Evolutionary conservation across 2,329 filamentous ascomycete genomes (phyloP), one percentile per base, ranked within the genome.

Genomic region (Aspergillus brasiliensis): DNA sequence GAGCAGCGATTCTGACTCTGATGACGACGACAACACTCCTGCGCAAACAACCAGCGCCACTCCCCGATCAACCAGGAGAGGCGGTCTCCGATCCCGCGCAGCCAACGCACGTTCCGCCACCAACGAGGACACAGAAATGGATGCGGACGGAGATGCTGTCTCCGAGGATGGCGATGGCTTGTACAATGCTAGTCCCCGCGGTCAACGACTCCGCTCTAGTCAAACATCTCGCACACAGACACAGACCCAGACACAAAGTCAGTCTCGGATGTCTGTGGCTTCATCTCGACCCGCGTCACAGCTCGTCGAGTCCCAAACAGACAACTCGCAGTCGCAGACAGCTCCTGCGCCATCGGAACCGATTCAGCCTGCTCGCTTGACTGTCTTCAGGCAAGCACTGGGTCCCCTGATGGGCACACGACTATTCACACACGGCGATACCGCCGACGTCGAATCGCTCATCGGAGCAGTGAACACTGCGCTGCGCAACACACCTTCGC

Each of bases 271-370:
- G 72, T 93, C 90, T 15, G 88, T 92, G 70, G 91, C 91, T 11
- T 96, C 91, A 0, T 96, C 92, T 1, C 82, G 88, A 56, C 91
- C 91, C 2, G 87, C 87, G 10, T 96, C 91, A 8, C 91, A 92
- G 68, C 83, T 87, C 3, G 77, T 86, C 8, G 74, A 82, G 47
- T 83, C 85, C 10, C 83, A 87, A 69, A 77, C 77, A 23, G 78
- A 81, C 38, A 55, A 40, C 38, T 55, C 52, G 21, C 52, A 55
- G 52, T 55, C 52, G 8, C 52, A 55, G 40, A 44, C 75, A 11
- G 71, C 82, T 11, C 78, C 80, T 13, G 55, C 80, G 80, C 66
- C 69, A 51, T 73, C 67, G 25, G 73, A 66, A 68, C 73, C 70
- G 21, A 75, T 79, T 66, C 80, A 71, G 58, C 80, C 84, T 1